phyloP scores from a whole-genome alignment of 768 basidiomycete genomes.

The Lentinus tigrinus region DNA sequence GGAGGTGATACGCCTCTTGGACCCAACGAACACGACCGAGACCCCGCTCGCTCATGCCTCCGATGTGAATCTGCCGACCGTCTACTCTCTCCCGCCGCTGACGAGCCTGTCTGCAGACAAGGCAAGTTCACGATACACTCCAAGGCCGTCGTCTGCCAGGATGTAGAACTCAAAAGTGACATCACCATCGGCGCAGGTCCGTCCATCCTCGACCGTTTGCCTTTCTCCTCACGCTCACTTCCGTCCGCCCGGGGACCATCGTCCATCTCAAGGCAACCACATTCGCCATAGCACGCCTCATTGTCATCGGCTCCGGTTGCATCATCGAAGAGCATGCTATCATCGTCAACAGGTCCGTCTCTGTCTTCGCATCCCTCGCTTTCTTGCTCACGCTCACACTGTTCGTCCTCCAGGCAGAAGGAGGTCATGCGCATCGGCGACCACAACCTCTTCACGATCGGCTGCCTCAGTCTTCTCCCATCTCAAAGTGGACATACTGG shows the following conservation, averaged over 20 bases:
- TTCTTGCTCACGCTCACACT: not conserved
- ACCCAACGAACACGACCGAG: not conserved
- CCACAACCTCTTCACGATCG: constrained; percentile 92
- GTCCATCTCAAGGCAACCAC: constrained; percentile 95
- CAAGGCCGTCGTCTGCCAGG: constrained; percentile 87
- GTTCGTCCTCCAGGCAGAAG: constrained; percentile 47
- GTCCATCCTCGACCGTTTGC: not conserved
- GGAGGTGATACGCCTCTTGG: too few species aligned
- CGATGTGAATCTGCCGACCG: constrained; percentile 11
- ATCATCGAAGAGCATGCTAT: constrained; percentile 91
- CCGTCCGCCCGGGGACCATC: constrained; percentile 61
- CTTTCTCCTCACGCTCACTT: not conserved
- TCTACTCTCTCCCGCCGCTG: not conserved
- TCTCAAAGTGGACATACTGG: not conserved
- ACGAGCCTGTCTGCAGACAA: constrained; percentile 46
- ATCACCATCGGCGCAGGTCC: constrained; percentile 87
- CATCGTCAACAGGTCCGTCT: constrained; percentile 78
- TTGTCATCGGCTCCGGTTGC: constrained; percentile 84
- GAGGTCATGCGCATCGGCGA: constrained; percentile 93
- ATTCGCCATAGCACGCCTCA: constrained; percentile 87
- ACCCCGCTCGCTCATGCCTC: constrained; percentile 13
- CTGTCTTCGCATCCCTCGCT: too few species aligned
- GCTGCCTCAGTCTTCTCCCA: constrained; percentile 59
- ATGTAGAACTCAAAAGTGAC: constrained; percentile 92
- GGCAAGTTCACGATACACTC: constrained; percentile 91